A percentile compares a stretch with the other conserved stretches of the same genome.
phyloP scores from a whole-genome alignment of 2,329 filamentous ascomycete species.

The Fusarium guadeloupense region DNA sequence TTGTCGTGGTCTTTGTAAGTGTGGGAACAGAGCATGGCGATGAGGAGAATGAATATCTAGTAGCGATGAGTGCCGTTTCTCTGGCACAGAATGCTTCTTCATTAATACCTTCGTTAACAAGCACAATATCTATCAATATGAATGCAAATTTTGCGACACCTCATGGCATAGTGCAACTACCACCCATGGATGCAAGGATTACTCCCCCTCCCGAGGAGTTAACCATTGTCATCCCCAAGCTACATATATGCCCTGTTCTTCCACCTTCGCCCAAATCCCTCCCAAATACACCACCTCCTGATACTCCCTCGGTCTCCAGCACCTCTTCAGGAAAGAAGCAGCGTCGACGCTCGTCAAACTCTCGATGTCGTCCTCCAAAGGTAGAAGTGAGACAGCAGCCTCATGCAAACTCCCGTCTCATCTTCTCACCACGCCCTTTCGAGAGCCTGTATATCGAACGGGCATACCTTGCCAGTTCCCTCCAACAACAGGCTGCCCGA shows the following conservation, averaged over 20 bases:
- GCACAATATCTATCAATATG: slow-evolving; percentile 23
- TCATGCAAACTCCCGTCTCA: slow-evolving; percentile 16
- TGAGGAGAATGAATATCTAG: slow-evolving; percentile 28
- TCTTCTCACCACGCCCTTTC: slow-evolving; percentile 52
- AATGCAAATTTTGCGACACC: slow-evolving; percentile 10
- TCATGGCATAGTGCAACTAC: slow-evolving; percentile 20
- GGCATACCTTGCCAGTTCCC: slow-evolving; percentile 54
- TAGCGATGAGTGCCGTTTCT: slow-evolving; percentile 2
- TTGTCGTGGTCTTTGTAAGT: slow-evolving; percentile 19
- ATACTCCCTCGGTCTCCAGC: not conserved
- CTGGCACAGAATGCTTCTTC: not conserved
- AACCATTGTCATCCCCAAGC: slow-evolving; percentile 12
- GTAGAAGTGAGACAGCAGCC: slow-evolving; percentile 8
- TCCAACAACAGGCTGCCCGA: slow-evolving; percentile 53
- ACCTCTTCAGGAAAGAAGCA: slow-evolving; percentile 4
- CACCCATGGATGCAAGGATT: slow-evolving; percentile 32
- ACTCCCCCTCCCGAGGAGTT: slow-evolving; percentile 31
- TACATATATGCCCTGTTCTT: slow-evolving; percentile 6
- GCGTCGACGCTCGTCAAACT: slow-evolving; percentile 25
- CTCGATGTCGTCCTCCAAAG: not conserved
- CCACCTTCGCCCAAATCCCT: slow-evolving; percentile 15
- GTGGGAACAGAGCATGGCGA: not conserved
- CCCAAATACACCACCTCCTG: slow-evolving; percentile 11
- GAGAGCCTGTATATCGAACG: slow-evolving; percentile 57
- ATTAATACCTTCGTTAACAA: slow-evolving; percentile 8